Base-by-base conservation (phyloP, 164 flowering plant genomes). In the Magnolia officinalis region DNA sequence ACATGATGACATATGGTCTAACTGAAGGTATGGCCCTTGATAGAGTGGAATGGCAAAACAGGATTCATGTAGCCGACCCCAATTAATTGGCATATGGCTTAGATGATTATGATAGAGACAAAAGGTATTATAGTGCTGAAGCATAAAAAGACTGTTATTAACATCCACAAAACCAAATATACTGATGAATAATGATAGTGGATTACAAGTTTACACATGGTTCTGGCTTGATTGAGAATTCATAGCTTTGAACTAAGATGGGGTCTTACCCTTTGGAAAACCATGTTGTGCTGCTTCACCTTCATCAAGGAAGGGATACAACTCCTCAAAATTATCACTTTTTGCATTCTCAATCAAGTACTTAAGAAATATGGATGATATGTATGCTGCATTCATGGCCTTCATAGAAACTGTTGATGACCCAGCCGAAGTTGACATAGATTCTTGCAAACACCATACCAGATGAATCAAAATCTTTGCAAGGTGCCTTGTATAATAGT, bases 381-480 rank as follows among this genome's bases (percentile, higher is more conserved):
- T 68, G 78, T 89, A 88, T 74, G 87, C 84, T 37, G 97, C 96
- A 88, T 92, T 96, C 50, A 90, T 80, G 76, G 98, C 94, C 86
- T 90, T 92, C 61, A 72, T 50, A 80, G 82, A 80, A 72, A 82
- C 81, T 14, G 74, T 21, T 18, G 90, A 74, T 67, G 86, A 77
- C 63, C 79, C 83, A 75, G 80, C 88, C 67, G 93, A 82, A 73
- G 83, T 75, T 63, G 93, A 81, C 78, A 84, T 72, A 71, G 80
- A 87, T 77, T 96, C 99, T 87, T 92, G 94, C 87, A 96, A 84
- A 78, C 97, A 92, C 85, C 84, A 82, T 55, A 88, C 83, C 29
- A 96, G 82, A 84, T 94, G 96, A 77, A 94, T 88, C 85, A 96
- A 84, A 75, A 92, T 81, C 86, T 94, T 96, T 20, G 92, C 89